phyloP scores from a whole-genome alignment of 208 protist genomes.

The Trypanosoma vivax region DNA sequence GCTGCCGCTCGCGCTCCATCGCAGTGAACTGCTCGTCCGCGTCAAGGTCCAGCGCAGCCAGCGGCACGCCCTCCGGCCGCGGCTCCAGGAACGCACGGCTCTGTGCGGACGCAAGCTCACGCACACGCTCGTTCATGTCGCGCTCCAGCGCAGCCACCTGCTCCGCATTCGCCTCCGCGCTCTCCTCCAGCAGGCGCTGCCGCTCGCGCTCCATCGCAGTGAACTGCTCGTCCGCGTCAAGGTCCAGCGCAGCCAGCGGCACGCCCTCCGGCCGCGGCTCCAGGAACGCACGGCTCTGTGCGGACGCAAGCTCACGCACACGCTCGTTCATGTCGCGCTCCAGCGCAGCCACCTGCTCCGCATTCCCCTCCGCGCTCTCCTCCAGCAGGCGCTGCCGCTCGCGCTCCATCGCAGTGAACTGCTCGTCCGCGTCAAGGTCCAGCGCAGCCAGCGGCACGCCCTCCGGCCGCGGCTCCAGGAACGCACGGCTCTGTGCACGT shows the following conservation, averaged over 20 bases:
- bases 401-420: not conserved
- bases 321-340: not conserved
- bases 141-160: not conserved
- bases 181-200: not conserved
- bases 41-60: not conserved
- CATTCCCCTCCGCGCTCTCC: not conserved
- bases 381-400: not conserved
- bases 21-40: not conserved
- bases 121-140: not conserved
- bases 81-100: not conserved
- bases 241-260: not conserved
- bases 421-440: not conserved
- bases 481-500: not conserved
- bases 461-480: not conserved
- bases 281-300: not conserved
- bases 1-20: not conserved
- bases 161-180: not conserved
- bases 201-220: not conserved
- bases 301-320: not conserved
- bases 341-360: not conserved
- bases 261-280: not conserved
- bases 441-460: not conserved
- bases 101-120: not conserved
- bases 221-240: not conserved
- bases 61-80: not conserved